Base-by-base conservation (phyloP, 148 eudicot species). In the Suaeda aralocaspica region DNA sequence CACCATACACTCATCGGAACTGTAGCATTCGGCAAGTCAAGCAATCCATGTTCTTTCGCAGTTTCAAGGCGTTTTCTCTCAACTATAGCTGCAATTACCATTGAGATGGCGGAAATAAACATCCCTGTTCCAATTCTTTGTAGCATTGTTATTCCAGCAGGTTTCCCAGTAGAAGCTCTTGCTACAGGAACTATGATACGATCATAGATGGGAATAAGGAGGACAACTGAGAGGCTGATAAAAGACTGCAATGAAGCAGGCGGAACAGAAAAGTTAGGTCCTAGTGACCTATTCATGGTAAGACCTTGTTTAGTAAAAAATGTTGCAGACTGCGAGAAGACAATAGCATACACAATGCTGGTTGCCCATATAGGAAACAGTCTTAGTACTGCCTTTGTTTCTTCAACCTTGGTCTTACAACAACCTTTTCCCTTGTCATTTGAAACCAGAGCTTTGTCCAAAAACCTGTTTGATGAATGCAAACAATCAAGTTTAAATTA, bases 251-350 rank as follows among this genome's bases (percentile, higher is more conserved):
- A 68, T 46, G 92, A 79, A 66, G 96, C 92, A 42, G 96, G 75
- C 28, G 96, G 96, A 9, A 87, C 34, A 11, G 81, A 13, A 19
- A 87, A 76, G 52, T 34, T 77, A 19, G 83, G 25, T 9, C 82
- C 76, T 30, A 90, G 46, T 18, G 85, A 75, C 70, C 90, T 80
- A 74, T 90, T 87, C 82, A 90, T 79, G n/a, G 96, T 87, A 4
- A 71, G 74, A 72, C 85, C 96, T 76, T 90, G 96, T 71, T 90
- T 84, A 41, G 92, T 87, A 77, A 90, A 90, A 26, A 90, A 79
- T 19, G 96, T 87, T 10, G 86, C 74, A 2, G 75, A 67, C 41
- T 90, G 96, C 36, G 92, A 73, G 51, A 80, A 85, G 0, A 89
- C 88, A 16, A 89, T 59, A 16, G 77, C 91, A 59, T 87, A 89